phyloP scores from a whole-genome alignment of 805 yeast genomes.

The Lipomyces starkeyi region DNA sequence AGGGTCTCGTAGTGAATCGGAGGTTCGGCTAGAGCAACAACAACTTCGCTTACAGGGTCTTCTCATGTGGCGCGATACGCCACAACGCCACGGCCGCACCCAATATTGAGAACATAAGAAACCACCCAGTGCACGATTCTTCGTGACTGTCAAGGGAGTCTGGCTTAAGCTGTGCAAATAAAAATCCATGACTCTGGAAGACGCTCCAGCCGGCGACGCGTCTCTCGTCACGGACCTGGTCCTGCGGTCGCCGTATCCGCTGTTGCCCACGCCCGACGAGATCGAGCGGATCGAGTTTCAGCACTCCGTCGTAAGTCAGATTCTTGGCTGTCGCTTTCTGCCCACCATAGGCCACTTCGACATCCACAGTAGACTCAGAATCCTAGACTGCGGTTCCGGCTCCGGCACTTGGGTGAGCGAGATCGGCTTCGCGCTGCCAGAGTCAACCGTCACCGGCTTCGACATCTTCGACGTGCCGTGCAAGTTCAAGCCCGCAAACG shows the following conservation, averaged over 20 bases:
- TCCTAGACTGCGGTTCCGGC: conserved; percentile 29
- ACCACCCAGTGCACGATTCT: neutral
- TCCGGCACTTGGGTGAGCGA: conserved; percentile 31
- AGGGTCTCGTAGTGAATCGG: neutral
- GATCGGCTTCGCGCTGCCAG: conserved; percentile 26
- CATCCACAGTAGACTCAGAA: conserved; percentile 7
- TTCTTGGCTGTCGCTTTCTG: conserved; percentile 29
- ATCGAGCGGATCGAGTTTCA: conserved; percentile 25
- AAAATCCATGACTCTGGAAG: neutral
- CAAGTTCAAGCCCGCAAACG: conserved; percentile 23
- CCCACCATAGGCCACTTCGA: conserved; percentile 26
- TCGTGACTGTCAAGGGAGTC: neutral
- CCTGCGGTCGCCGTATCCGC: conserved; percentile 12
- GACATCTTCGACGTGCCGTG: conserved; percentile 11
- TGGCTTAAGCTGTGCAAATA: neutral
- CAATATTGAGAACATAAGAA: neutral
- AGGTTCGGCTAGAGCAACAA: neutral
- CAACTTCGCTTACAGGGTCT: too few relatives aligned
- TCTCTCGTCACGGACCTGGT: neutral
- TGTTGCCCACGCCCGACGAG: conserved; percentile 19
- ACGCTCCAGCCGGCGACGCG: neutral
- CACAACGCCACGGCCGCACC: neutral
- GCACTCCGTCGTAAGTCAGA: conserved; percentile 20
- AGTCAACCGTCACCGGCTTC: conserved; percentile 20
- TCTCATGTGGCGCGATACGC: too few relatives aligned